Percentiles rank a stretch among this genome's conserved stretches.
phyloP scores from a whole-genome alignment of 1,284 basidiomycete genomes.

The Vanrija sp. region DNA sequence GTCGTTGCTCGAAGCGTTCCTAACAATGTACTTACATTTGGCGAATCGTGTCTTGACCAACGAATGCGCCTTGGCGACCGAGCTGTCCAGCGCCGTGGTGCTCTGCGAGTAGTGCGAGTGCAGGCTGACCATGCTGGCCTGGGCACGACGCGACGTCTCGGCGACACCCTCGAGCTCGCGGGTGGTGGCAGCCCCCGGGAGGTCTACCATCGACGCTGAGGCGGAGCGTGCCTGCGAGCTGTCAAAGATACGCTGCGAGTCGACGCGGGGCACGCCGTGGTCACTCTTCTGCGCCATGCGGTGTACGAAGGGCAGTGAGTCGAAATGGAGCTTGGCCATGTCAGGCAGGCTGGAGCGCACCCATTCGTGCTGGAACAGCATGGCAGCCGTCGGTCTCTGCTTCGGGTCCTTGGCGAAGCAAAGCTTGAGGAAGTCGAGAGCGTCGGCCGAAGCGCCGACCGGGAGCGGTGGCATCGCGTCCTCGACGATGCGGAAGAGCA shows the following conservation, averaged over 20 bases:
- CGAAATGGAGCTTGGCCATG: constrained; percentile 62
- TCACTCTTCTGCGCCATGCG: constrained; percentile 71
- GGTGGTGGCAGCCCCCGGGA: not conserved
- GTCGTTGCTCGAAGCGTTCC: not conserved
- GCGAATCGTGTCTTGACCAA: constrained; percentile 90
- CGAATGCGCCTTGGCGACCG: constrained; percentile 56
- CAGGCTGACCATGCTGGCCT: constrained; percentile 17
- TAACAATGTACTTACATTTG: constrained; percentile 62
- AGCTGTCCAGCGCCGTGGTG: constrained; percentile 16
- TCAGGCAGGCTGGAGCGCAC: constrained; percentile 49
- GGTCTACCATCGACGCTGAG: constrained; percentile 11
- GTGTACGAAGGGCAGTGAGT: constrained; percentile 88
- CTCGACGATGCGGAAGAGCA: constrained; percentile 94
- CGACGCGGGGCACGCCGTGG: constrained; percentile 59
- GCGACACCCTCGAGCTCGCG: not conserved
- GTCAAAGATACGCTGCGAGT: constrained; percentile 50
- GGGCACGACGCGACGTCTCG: constrained; percentile 4
- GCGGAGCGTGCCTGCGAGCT: constrained; percentile 6
- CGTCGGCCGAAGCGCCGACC: constrained; percentile 60
- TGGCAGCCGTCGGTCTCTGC: constrained; percentile 71
- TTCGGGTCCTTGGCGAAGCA: constrained; percentile 87
- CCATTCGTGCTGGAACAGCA: constrained; percentile 86
- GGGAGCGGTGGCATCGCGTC: constrained; percentile 83
- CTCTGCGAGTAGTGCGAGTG: constrained; percentile 14
- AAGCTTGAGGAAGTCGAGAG: constrained; percentile 70